phyloP scores from a whole-genome alignment of 1,284 basidiomycete species.

The Serendipita sp. region DNA sequence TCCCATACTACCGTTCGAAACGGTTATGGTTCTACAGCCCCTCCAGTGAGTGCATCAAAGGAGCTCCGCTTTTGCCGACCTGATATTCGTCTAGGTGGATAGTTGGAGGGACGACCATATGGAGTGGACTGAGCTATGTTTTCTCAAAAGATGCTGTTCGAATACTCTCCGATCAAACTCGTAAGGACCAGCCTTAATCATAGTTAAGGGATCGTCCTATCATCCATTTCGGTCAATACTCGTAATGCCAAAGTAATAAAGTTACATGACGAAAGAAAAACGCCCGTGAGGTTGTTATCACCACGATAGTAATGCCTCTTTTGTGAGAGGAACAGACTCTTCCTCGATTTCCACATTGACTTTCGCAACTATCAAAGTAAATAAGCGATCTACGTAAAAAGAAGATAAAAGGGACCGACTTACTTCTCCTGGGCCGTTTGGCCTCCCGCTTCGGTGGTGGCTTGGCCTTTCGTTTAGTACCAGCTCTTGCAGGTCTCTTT shows the following conservation, averaged over 20 bases:
- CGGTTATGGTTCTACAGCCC: constrained; percentile 39
- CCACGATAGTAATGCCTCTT: constrained; percentile 16
- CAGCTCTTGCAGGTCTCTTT: constrained; percentile 25
- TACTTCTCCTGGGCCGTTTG: constrained; percentile 9
- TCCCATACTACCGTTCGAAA: constrained; percentile 58
- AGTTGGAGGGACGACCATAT: constrained; percentile 80
- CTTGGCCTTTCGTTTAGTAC: constrained; percentile 20
- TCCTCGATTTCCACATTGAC: constrained; percentile 15
- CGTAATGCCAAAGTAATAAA: no score
- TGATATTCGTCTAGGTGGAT: constrained; percentile 41
- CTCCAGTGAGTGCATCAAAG: constrained; percentile 40
- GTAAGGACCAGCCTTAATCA: neutral
- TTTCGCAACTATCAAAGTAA: neutral
- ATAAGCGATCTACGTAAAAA: neutral
- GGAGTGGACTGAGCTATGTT: constrained; percentile 84
- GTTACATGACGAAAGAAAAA: neutral
- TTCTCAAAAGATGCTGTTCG: constrained; percentile 60
- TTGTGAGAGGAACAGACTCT: constrained; percentile 16
- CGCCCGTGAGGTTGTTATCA: neutral
- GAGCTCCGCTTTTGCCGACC: constrained; percentile 17
- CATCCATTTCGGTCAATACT: no score
- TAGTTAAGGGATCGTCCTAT: neutral
- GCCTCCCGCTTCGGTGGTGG: constrained; percentile 7
- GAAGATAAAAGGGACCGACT: neutral
- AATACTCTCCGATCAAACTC: constrained; percentile 21